Evolutionary conservation across 352 stramenopile species (phyloP).

Genomic region (Phytopythium vexans): DNA sequence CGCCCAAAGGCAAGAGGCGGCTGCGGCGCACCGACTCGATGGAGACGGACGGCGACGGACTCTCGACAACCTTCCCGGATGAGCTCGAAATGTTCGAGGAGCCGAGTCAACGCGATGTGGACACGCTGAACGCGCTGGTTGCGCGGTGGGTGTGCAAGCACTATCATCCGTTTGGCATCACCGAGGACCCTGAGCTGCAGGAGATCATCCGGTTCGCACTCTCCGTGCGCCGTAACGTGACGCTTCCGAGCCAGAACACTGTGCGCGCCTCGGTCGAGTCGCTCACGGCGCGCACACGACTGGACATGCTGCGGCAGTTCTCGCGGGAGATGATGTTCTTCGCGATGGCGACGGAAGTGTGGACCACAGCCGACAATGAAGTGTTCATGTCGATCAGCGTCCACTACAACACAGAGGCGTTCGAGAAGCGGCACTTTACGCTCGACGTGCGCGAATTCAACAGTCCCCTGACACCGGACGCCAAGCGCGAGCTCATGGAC

Average conservation of each 20-base stretch:
- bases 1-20: conserved; percentile 2
- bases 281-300: conserved; percentile 33
- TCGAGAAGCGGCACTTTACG: conserved; percentile 41
- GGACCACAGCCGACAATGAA: conserved; percentile 37
- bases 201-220: conserved; percentile 40
- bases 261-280: conserved; percentile 43
- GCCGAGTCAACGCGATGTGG: conserved; percentile 18
- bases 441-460: conserved; percentile 44
- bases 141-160: conserved; percentile 48
- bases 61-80: conserved; percentile 78
- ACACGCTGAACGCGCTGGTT: conserved; percentile 39
- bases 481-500: conserved; percentile 38
- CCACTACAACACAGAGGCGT: conserved; percentile 39
- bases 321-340: conserved; percentile 45
- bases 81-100: conserved; percentile 26
- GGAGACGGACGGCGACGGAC: conserved; percentile 7
- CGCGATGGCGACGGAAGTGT: conserved; percentile 43
- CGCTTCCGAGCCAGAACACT: conserved; percentile 29
- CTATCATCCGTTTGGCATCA: conserved; percentile 41
- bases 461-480: conserved; percentile 31
- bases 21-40: neutral
- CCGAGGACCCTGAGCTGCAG: conserved; percentile 39
- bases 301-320: conserved; percentile 40
- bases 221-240: conserved; percentile 27
- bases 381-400: conserved; percentile 48